Evolutionary conservation across 1,284 basidiomycete genomes (phyloP).

Genomic region (Volvariella volvacea): DNA sequence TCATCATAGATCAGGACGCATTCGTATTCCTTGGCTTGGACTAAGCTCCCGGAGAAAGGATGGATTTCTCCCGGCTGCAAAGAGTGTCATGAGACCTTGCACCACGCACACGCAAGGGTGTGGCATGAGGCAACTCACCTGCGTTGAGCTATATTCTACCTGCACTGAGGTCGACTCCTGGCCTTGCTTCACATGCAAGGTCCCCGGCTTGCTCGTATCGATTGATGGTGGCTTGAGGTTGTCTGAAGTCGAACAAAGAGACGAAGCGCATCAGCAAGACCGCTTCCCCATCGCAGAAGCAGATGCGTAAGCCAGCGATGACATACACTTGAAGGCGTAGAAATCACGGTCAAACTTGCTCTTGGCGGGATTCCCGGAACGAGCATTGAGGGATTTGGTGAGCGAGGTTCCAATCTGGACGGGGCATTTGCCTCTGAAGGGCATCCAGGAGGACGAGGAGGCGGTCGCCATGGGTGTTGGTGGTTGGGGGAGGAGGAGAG

Average conservation of each 20-base stretch:
- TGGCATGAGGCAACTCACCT: conserved; percentile 33
- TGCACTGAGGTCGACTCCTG: conserved; percentile 42
- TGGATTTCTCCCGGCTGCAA: conserved; percentile 47
- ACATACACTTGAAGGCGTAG: conserved; percentile 66
- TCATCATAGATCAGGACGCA: conserved; percentile 76
- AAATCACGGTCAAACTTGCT: conserved; percentile 55
- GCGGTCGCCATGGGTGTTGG: conserved; percentile 35
- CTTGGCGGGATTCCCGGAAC: conserved; percentile 35
- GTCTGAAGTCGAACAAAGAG: conserved; percentile 32
- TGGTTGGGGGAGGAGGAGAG: not conserved
- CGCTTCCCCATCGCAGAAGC: not conserved
- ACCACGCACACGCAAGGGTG: conserved; percentile 20
- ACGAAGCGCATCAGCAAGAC: no score
- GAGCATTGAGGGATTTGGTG: conserved; percentile 49
- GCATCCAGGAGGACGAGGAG: conserved; percentile 44
- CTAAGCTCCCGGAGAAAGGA: conserved; percentile 51
- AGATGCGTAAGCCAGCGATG: not conserved
- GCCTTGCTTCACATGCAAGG: conserved; percentile 48
- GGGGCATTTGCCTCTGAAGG: conserved; percentile 42
- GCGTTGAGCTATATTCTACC: conserved; percentile 56
- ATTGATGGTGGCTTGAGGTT: conserved; percentile 69
- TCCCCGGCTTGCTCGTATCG: conserved; percentile 55
- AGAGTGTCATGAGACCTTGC: conserved; percentile 6
- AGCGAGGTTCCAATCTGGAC: conserved; percentile 55
- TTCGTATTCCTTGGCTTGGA: conserved; percentile 55